phyloP scores from a whole-genome alignment of 2,329 filamentous ascomycete species.

The Rhynchosporium graminicola region DNA sequence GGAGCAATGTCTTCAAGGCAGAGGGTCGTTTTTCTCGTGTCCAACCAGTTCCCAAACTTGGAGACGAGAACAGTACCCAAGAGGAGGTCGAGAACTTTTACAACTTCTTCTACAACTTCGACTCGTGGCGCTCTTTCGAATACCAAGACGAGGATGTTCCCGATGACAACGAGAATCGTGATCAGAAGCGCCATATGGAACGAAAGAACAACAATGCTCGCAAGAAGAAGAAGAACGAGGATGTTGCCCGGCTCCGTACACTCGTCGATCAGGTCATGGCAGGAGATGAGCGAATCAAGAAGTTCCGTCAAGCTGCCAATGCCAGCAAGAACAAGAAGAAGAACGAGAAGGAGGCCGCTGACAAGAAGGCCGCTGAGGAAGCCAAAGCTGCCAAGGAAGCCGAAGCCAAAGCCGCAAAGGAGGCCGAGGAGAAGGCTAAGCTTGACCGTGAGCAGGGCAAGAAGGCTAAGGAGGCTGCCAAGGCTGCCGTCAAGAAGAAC shows the following conservation, averaged over 20 bases:
- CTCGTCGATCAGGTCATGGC: slow-evolving; percentile 84
- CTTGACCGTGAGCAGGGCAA: slow-evolving; percentile 78
- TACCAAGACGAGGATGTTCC: slow-evolving; percentile 99
- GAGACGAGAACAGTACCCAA: slow-evolving; percentile 79
- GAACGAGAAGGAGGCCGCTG: slow-evolving; percentile 85
- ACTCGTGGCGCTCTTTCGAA: slow-evolving; percentile 96
- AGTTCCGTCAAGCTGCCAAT: slow-evolving; percentile 88
- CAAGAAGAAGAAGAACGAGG: slow-evolving; percentile 99
- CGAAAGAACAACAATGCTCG: slow-evolving; percentile 97
- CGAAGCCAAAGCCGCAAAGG: slow-evolving; percentile 75
- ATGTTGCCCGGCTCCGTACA: slow-evolving; percentile 86
- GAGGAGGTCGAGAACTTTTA: slow-evolving; percentile 95
- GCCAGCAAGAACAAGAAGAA: slow-evolving; percentile 96
- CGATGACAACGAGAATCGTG: slow-evolving; percentile 97
- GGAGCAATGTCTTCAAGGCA: slow-evolving; percentile 85
- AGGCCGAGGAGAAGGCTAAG: slow-evolving; percentile 87
- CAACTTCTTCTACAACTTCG: slow-evolving; percentile 99
- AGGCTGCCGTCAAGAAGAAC: slow-evolving; percentile 99
- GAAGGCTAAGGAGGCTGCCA: slow-evolving; percentile 98
- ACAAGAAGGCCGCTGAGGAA: slow-evolving; percentile 84
- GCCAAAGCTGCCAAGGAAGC: slow-evolving; percentile 81
- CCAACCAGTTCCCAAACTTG: slow-evolving; percentile 85
- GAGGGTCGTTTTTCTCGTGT: slow-evolving; percentile 91
- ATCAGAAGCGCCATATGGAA: slow-evolving; percentile 98
- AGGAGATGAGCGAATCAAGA: slow-evolving; percentile 93